Evolutionary conservation across 306 rosid species (phyloP).

Genomic region (Calophaca sinica): DNA sequence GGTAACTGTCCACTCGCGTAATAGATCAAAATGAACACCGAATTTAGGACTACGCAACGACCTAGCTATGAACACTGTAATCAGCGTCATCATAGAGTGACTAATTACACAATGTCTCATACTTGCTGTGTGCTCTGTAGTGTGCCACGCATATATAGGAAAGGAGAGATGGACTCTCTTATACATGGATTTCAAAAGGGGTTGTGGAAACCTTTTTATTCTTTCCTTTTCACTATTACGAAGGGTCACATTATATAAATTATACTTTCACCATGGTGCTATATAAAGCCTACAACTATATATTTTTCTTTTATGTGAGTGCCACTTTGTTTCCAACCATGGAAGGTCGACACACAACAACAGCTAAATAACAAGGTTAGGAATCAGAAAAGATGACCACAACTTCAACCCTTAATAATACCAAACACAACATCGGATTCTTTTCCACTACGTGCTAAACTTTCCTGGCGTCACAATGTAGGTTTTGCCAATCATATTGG

Average conservation of each 20-base stretch:
- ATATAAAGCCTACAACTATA: slow-evolving; percentile 18
- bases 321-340: slow-evolving; percentile 34
- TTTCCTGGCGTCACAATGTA: slow-evolving; percentile 6
- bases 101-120: too few relatives aligned
- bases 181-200: too few relatives aligned
- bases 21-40: slow-evolving; percentile 7
- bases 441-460: slow-evolving; percentile 22
- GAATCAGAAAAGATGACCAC: slow-evolving; percentile 38
- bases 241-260: slow-evolving; percentile 18
- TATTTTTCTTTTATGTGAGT: not conserved
- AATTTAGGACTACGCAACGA: not conserved
- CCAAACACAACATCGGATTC: slow-evolving; percentile 25
- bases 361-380: slow-evolving; percentile 19
- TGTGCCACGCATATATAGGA: too few relatives aligned
- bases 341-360: slow-evolving; percentile 9
- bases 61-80: slow-evolving; percentile 23
- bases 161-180: too few relatives aligned
- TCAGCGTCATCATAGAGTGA: not conserved
- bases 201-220: not conserved
- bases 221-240: slow-evolving; percentile 14
- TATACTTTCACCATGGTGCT: slow-evolving; percentile 12
- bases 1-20: not conserved
- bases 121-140: too few relatives aligned
- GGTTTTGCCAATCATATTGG: slow-evolving; percentile 46
- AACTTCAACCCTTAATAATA: slow-evolving; percentile 38